phyloP scores from a whole-genome alignment of 176 grass and related monocot species.

The Carex myosuroides region DNA sequence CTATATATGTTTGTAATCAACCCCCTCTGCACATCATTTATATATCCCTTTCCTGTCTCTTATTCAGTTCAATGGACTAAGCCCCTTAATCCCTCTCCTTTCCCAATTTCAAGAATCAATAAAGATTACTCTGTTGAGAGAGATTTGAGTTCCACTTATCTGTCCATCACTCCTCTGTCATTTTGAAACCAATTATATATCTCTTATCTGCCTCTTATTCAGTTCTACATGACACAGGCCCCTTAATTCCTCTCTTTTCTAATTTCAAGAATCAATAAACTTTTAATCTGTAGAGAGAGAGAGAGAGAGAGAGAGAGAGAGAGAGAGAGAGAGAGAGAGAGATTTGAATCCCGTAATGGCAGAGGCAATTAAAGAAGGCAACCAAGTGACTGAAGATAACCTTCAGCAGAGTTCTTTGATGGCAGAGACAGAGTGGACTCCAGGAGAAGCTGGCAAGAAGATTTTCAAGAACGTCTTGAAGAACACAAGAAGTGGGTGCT shows the following conservation, averaged over 20 bases:
- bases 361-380: background rate
- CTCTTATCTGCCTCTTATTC: background rate
- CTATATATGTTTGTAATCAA: background rate
- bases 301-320: background rate
- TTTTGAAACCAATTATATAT: background rate
- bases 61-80: background rate
- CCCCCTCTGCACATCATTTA: background rate
- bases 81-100: background rate
- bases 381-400: background rate
- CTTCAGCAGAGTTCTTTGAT: background rate
- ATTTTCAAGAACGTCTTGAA: background rate
- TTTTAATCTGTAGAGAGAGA: background rate
- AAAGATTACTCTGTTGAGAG: background rate
- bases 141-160: background rate
- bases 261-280: background rate
- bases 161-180: background rate
- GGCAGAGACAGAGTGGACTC: background rate
- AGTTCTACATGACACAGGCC: background rate
- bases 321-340: background rate
- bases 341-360: background rate
- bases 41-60: background rate
- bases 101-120: constrained; percentile 1
- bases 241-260: background rate
- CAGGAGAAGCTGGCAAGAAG: background rate
- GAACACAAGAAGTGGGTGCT: background rate